Evolutionary conservation across 2,329 filamentous ascomycete species (phyloP).

Genomic region (Chaetomium sp.): DNA sequence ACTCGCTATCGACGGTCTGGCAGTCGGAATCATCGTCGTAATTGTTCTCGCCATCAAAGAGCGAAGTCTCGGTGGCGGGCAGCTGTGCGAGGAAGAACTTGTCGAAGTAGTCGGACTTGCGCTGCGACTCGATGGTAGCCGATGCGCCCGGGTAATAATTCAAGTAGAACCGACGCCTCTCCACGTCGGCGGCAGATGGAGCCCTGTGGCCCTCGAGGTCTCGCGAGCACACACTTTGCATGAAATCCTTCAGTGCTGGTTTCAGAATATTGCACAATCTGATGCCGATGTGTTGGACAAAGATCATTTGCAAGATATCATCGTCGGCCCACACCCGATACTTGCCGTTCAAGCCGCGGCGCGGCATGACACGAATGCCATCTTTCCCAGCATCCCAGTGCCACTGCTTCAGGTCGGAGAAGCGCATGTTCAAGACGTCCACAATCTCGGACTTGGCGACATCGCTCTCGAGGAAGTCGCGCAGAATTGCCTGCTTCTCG

Average conservation of each 20-base stretch:
- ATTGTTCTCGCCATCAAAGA: constrained; percentile 30
- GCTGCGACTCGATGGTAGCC: constrained; percentile 24
- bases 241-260: constrained; percentile 33
- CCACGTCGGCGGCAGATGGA: constrained; percentile 33
- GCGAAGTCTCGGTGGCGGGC: constrained; percentile 36
- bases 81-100: constrained; percentile 43
- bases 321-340: constrained; percentile 51
- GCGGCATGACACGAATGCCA: constrained; percentile 47
- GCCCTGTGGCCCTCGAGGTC: constrained; percentile 24
- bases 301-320: constrained; percentile 49
- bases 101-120: constrained; percentile 35
- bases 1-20: constrained; percentile 26
- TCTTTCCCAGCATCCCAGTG: constrained; percentile 46
- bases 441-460: constrained; percentile 46
- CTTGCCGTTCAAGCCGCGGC: constrained; percentile 47
- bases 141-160: neutral
- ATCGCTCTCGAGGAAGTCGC: constrained; percentile 44
- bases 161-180: constrained; percentile 38
- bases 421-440: constrained; percentile 49
- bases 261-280: constrained; percentile 41
- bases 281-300: constrained; percentile 47
- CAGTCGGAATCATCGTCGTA: constrained; percentile 30
- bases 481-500: constrained; percentile 45
- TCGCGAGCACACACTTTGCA: constrained; percentile 24
- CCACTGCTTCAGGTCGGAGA: constrained; percentile 46